phyloP scores from a whole-genome alignment of 306 rosid species.

The Gastrolobium bilobum region DNA sequence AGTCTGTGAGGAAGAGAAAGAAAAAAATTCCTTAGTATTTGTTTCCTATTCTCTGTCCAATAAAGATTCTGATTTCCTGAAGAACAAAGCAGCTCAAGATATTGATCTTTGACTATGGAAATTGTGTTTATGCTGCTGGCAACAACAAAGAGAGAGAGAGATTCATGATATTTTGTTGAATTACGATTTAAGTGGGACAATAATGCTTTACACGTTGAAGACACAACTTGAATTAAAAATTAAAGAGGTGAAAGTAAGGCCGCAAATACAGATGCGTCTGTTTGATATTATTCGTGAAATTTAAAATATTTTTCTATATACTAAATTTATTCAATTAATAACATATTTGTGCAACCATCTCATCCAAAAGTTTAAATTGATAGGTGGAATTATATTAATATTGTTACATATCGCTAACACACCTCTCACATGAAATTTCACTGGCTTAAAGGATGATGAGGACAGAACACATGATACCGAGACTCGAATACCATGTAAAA shows the following conservation, averaged over 20 bases:
- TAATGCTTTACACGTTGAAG: slow-evolving; percentile 22
- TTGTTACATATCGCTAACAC: no score
- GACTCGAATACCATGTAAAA: no score
- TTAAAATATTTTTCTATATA: neutral
- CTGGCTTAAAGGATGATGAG: no score
- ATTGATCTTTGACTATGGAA: slow-evolving; percentile 24
- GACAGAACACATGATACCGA: no score
- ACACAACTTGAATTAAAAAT: neutral
- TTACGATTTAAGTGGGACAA: slow-evolving; percentile 7
- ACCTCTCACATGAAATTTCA: no score
- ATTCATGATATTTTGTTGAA: neutral
- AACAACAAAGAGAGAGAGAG: neutral
- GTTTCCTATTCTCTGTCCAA: slow-evolving; percentile 31
- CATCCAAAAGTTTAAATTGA: no score
- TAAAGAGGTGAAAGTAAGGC: neutral
- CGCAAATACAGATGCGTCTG: slow-evolving; percentile 10
- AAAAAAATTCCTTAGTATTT: slow-evolving; percentile 21
- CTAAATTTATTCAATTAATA: no score
- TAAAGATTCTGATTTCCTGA: slow-evolving; percentile 5
- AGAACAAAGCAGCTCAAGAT: neutral
- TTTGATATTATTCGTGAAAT: neutral
- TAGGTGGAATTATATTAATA: no score
- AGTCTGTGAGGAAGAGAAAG: neutral
- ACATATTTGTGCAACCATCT: no score
- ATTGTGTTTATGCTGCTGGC: slow-evolving; percentile 23